Base-by-base conservation (phyloP, 106 monocot species). In the Ottelia alismoides region DNA sequence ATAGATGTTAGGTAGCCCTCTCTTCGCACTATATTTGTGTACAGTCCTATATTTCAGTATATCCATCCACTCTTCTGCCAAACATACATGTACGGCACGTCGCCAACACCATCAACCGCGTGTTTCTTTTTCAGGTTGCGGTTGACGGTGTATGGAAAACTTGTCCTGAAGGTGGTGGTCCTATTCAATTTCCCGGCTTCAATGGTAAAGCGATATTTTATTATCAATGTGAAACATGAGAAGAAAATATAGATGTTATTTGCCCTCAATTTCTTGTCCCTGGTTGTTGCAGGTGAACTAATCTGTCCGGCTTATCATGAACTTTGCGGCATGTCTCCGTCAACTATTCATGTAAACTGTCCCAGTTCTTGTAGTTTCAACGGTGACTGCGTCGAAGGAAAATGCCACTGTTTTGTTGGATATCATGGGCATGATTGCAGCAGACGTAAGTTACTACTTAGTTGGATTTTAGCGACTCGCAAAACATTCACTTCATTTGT, bases 301-400 rank as follows among this genome's bases (percentile, higher is more conserved):
- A 80, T 90, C 47, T 99, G 98, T 51, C 98, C 98, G 27, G 85
- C 90, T 27, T 90, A 86, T 63, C 90, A 83, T 62, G 98, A 99
- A 73, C 57, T 99, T 22, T 99, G 98, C 67, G 72, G 65, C 31
- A 56, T 53, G 19, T 45, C 31, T 12, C 64, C 82, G 31, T 54
- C 68, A 21, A 55, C 69, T 25, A 23, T 80, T 35, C 77, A 57
- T 80, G 98, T 89, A 25, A 70, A 64, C 27, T 90, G 90, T 52
- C 75, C 86, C 52, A 29, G 60, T 59, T 90, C 82, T 20, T 99
- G 98, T 45, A 74, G 55, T 62, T 80, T 70, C 28, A 90, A 99
- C 61, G 98, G 98, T 28, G 83, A 90, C 52, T 99, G 90, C 61
- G 64, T 90, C 57, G 77, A 90, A 57, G 98, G 82, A 22, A 80